Evolutionary conservation across 2,329 filamentous ascomycete genomes (phyloP), one percentile per base, ranked within the genome.

Genomic region (Monilinia fructicola): DNA sequence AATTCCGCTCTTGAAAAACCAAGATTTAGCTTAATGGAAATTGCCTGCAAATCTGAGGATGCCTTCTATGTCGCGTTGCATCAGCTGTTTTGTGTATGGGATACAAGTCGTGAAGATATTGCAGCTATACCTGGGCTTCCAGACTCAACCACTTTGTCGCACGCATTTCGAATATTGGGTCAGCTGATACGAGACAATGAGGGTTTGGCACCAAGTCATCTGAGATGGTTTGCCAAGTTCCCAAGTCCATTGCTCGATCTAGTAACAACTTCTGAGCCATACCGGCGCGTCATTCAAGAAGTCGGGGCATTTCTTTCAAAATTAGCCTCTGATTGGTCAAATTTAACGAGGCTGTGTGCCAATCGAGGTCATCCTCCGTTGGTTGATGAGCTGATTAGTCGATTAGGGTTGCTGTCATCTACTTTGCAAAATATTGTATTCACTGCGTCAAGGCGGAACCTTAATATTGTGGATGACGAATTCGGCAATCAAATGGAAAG

Each of bases 11-110:
- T 82, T 2, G 84, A 85, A 67, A 72, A 74, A 54, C 78, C 78
- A 31, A 81, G 89, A 40, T 78, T 86, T 44, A 70, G 75, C n/a
- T 79, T 90, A 10, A 77, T 93, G 16, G 73, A 70, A 35, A 78
- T 85, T 31, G 89, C 90, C 1, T 89, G 86, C 69, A 54, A 69
- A 1, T 71, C 74, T 0, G 76, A 81, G 5, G 90, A 93, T 74
- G 69, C 79, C 56, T 85, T 90, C 73, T 93, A 89, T 73, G 71
- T 92, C 60, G 79, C 83, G 7, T 74, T 90, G 16, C 89, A 91
- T 73, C 88, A 91, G 73, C 67, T 89, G 2, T 88, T 86, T 74
- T 90, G 87, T 73, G 73, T 83, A 26, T 85, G 84, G 82, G 82
- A 75, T 66, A 42, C 68, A 18, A 61, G 71, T 48, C 70, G 58